Evolutionary conservation across 2,329 filamentous ascomycete genomes (phyloP).

Genomic region (Alternaria incomplexa): DNA sequence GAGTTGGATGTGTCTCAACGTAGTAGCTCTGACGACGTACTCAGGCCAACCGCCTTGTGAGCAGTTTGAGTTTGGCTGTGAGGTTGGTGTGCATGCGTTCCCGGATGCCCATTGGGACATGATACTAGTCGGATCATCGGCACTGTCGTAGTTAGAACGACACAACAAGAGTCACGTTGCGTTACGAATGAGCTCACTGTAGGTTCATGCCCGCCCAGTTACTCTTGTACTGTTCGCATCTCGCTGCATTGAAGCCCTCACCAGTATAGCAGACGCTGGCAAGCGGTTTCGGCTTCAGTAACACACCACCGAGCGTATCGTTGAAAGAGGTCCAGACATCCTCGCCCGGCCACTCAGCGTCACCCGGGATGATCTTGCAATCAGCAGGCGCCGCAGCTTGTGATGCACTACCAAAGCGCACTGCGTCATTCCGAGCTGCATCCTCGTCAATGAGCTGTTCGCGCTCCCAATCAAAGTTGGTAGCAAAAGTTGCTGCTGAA

Average conservation of each 20-base stretch:
- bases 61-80: slow-evolving; percentile 31
- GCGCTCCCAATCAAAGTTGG: slow-evolving; percentile 34
- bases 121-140: slow-evolving; percentile 29
- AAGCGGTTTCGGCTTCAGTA: slow-evolving; percentile 31
- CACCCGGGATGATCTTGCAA: slow-evolving; percentile 29
- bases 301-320: slow-evolving; percentile 25
- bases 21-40: slow-evolving; percentile 34
- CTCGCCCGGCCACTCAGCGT: slow-evolving; percentile 29
- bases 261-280: slow-evolving; percentile 32
- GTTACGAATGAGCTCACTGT: slow-evolving; percentile 19
- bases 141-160: slow-evolving; percentile 11
- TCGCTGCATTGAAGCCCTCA: slow-evolving; percentile 18
- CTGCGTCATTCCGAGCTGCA: slow-evolving; percentile 15
- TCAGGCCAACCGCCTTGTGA: slow-evolving; percentile 32
- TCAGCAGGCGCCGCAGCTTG: not conserved
- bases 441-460: slow-evolving; percentile 30
- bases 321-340: slow-evolving; percentile 31
- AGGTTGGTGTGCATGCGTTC: slow-evolving; percentile 48
- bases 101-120: slow-evolving; percentile 35
- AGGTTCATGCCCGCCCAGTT: slow-evolving; percentile 23
- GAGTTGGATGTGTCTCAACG: slow-evolving; percentile 30
- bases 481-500: not conserved
- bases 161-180: not conserved
- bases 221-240: slow-evolving; percentile 22
- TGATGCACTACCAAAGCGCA: slow-evolving; percentile 19